Base-by-base conservation (phyloP, 1,284 basidiomycete genomes). In the Athelia psychrophila region DNA sequence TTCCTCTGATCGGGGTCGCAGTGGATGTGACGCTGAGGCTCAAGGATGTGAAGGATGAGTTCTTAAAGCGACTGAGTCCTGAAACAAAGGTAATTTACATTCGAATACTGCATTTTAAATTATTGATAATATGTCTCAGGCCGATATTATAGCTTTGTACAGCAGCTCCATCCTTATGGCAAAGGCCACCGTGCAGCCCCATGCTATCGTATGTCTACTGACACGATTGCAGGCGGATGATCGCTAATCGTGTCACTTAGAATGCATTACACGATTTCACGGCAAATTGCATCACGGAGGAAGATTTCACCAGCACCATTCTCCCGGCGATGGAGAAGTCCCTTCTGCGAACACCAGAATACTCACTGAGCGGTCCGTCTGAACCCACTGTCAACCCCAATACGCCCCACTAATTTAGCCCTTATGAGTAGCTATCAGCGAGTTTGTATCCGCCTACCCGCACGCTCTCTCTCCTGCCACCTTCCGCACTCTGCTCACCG, bases 321-420 rank as follows among this genome's bases (percentile, higher is more conserved):
- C 68, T 91, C 0, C 85, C 89, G 0, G 76, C 77, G 0, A 79
- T 88, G 51, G 89, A 93, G 61, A 92, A 91, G 58, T 79, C 87
- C 0, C 63, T 92, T 2, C 65, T 91, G 4, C 81, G 87, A 32
- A 86, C 87, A 3, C 88, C 91, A 1, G 90, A 92, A 64, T 73
- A 83, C 44, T 81, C 86, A 1, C 71, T 92, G 3, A 68, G 70
- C 44, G 76, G 87, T 88, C 58, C 40, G 73, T 60, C 27, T 44
- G 13, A 32, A n/a, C n/a, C 40, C 22, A 38, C 9, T 27, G 52
- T 47, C 5, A 48, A 48, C 16, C 33, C 35, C 18, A 30, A 30
- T 47, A 5, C 27, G 6, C 27, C 13, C 27, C 27, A 6, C 27
- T 38, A 30, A 51, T 54, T 44, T 50, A 49, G 33, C 54, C 60